Percentiles rank a stretch among this genome's conserved stretches.
Evolutionary conservation across 305 asterid genomes (phyloP).

Genomic region (Lippia alba): DNA sequence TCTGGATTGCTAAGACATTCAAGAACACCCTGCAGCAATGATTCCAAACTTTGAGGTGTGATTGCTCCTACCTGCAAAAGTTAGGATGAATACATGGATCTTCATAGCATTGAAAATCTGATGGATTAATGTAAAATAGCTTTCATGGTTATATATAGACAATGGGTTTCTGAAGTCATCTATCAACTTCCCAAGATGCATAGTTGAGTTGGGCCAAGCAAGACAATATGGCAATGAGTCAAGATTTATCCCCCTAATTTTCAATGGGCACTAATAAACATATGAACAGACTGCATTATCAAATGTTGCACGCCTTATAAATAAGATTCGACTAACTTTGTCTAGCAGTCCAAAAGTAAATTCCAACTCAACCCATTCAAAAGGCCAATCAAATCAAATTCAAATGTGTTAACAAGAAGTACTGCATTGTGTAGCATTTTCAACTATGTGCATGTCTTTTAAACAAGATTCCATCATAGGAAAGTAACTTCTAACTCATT

Average conservation of each 20-base stretch:
- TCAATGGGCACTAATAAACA: slow-evolving; percentile 24
- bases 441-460: slow-evolving; percentile 8
- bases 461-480: not conserved
- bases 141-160: slow-evolving; percentile 13
- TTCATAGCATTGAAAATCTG: slow-evolving; percentile 5
- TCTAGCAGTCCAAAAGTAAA: not conserved
- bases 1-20: slow-evolving; percentile 85
- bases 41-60: slow-evolving; percentile 78
- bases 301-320: slow-evolving; percentile 4
- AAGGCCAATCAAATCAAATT: slow-evolving; percentile 19
- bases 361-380: slow-evolving; percentile 7
- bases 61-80: slow-evolving; percentile 87
- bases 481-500: not conserved
- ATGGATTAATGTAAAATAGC: slow-evolving; percentile 19
- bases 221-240: slow-evolving; percentile 19
- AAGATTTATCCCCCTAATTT: slow-evolving; percentile 9
- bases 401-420: slow-evolving; percentile 18
- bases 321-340: not conserved
- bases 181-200: slow-evolving; percentile 18
- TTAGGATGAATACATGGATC: slow-evolving; percentile 19
- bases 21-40: slow-evolving; percentile 81
- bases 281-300: slow-evolving; percentile 26
- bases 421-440: not conserved
- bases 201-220: slow-evolving; percentile 6
- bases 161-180: slow-evolving; percentile 13